Conservation (phyloP, 129 eudicot species). For the Lonicera japonica region DNA sequence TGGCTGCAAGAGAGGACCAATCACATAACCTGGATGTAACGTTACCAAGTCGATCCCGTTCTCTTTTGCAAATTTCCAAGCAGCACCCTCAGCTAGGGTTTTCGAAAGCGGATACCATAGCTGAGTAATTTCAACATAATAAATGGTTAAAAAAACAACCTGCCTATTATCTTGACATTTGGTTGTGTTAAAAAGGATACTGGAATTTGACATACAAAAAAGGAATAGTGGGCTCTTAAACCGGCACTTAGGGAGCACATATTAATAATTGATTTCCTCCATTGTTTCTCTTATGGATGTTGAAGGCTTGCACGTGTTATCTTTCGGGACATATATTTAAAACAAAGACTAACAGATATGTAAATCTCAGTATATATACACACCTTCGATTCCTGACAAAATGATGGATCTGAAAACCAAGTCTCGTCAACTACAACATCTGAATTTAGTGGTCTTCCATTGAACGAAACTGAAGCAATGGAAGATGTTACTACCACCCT, state of each 20-base stretch:
- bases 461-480: slow-evolving; percentile 3
- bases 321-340: no score
- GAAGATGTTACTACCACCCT: slow-evolving; percentile 21
- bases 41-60: slow-evolving; percentile 39
- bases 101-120: slow-evolving; percentile 37
- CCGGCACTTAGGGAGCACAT: no score
- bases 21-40: slow-evolving; percentile 35
- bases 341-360: no score
- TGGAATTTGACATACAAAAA: no score
- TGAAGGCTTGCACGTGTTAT: no score
- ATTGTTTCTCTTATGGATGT: no score
- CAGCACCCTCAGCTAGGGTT: slow-evolving; percentile 45
- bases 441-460: neutral
- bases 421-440: slow-evolving; percentile 17
- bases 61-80: slow-evolving; percentile 46
- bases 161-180: no score
- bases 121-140: no score
- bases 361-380: neutral
- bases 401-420: slow-evolving; percentile 13
- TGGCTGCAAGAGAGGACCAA: slow-evolving; percentile 40
- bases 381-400: neutral
- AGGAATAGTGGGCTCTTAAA: no score
- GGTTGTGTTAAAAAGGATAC: no score
- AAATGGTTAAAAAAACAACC: neutral
- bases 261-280: no score